A percentile compares a stretch with the other conserved stretches of the same genome.
Evolutionary conservation across 2,329 filamentous ascomycete species (phyloP).

Genomic region (Fusarium zealandicum): DNA sequence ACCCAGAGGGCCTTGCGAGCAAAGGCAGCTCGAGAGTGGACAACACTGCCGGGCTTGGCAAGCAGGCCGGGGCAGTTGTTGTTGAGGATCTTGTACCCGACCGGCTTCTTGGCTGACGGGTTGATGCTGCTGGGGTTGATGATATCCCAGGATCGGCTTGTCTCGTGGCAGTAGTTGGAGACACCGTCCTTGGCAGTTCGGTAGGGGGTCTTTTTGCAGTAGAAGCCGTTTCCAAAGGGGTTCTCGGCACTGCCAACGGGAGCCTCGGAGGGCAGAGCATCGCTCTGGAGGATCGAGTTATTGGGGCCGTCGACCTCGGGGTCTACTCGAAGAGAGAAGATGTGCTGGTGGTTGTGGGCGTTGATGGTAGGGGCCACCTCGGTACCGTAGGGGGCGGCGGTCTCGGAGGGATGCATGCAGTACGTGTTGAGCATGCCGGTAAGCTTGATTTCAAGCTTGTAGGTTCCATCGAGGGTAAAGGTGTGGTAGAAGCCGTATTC

Average conservation of each 20-base stretch:
- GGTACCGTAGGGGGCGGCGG: slow-evolving; percentile 64
- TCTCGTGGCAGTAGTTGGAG: slow-evolving; percentile 82
- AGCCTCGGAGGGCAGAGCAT: slow-evolving; percentile 73
- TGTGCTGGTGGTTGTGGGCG: slow-evolving; percentile 74
- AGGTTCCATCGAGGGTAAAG: slow-evolving; percentile 67
- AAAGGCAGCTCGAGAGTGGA: slow-evolving; percentile 89
- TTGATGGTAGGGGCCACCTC: slow-evolving; percentile 69
- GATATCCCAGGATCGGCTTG: slow-evolving; percentile 89
- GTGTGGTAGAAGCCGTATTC: slow-evolving; percentile 59
- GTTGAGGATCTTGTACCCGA: slow-evolving; percentile 88
- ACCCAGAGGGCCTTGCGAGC: slow-evolving; percentile 59
- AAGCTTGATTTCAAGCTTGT: slow-evolving; percentile 64
- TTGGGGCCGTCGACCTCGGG: slow-evolving; percentile 68
- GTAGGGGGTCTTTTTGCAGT: slow-evolving; percentile 81
- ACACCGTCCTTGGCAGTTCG: slow-evolving; percentile 71
- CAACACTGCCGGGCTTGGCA: slow-evolving; percentile 82
- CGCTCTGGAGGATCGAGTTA: slow-evolving; percentile 76
- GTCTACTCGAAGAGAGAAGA: slow-evolving; percentile 72
- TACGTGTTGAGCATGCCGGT: slow-evolving; percentile 56
- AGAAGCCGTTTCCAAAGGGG: slow-evolving; percentile 89
- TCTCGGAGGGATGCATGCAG: slow-evolving; percentile 50
- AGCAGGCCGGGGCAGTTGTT: slow-evolving; percentile 80
- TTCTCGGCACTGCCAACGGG: slow-evolving; percentile 84
- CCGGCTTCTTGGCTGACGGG: slow-evolving; percentile 83
- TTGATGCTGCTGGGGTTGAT: slow-evolving; percentile 83